Conservation (phyloP, 2,329 filamentous ascomycete genomes). For the Fusarium sp. region DNA sequence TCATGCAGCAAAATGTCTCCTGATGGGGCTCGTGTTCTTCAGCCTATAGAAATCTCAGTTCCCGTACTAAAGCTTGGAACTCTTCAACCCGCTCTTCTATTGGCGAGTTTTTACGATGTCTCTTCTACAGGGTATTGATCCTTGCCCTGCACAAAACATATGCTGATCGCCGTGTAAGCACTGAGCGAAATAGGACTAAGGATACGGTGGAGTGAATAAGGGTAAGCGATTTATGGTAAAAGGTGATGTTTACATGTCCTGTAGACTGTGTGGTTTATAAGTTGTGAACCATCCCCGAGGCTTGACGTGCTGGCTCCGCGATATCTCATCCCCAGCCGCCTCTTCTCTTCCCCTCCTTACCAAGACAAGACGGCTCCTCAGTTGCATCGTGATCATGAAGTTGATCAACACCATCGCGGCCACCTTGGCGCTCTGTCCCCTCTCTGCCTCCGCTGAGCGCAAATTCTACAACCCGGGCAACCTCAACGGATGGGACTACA, state of each 20-base stretch:
- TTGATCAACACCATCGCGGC: neutral
- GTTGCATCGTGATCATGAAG: neutral
- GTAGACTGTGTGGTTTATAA: neutral
- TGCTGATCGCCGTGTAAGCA: neutral
- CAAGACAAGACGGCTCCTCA: neutral
- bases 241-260: neutral
- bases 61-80: neutral
- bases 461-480: conserved; percentile 58
- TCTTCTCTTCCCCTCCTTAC: neutral
- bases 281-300: neutral
- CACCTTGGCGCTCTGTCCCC: conserved; percentile 39
- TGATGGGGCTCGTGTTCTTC: neutral
- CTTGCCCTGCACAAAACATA: neutral
- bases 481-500: conserved; percentile 54
- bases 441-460: conserved; percentile 47
- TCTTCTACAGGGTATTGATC: neutral
- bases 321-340: neutral
- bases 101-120: neutral
- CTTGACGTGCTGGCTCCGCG: neutral
- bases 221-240: neutral
- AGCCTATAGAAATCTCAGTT: neutral
- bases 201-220: neutral
- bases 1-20: neutral
- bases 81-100: neutral
- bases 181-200: neutral